Percentiles rank a stretch among this genome's conserved stretches.
Conservation (phyloP, 768 basidiomycete genomes). For the Leccinum imitatum region DNA sequence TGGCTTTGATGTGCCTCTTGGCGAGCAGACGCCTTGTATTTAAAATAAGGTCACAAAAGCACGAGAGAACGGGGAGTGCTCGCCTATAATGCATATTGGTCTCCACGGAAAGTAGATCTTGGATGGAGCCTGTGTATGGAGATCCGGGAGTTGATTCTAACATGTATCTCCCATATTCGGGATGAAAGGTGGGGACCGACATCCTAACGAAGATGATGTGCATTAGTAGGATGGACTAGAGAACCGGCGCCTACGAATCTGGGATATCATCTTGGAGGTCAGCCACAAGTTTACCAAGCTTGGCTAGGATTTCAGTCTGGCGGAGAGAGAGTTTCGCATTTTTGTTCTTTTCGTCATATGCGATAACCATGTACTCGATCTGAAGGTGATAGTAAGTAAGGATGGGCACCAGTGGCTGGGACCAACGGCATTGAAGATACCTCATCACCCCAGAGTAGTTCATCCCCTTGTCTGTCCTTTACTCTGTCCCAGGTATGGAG, state of each 20-base stretch:
- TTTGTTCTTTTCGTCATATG: conserved; percentile 74
- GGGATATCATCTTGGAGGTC: conserved; percentile 54
- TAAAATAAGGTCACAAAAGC: conserved; percentile 8
- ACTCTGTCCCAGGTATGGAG: conserved; percentile 89
- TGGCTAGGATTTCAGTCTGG: conserved; percentile 89
- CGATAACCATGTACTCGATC: conserved; percentile 96
- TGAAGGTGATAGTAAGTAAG: conserved; percentile 32
- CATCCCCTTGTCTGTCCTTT: conserved; percentile 89
- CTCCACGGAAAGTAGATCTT: conserved; percentile 88
- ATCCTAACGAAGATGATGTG: conserved; percentile 41
- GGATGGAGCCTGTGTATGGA: conserved; percentile 87
- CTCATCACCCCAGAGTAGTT: conserved; percentile 98
- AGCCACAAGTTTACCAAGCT: conserved; percentile 66
- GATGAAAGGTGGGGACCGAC: conserved; percentile 88
- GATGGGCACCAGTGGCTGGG: conserved; percentile 2
- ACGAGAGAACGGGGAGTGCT: neutral
- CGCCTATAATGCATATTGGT: conserved; percentile 93
- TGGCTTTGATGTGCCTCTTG: conserved; percentile 73
- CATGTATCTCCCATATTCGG: conserved; percentile 99
- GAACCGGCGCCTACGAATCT: conserved; percentile 49
- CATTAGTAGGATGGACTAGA: neutral
- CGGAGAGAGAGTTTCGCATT: conserved; percentile 90
- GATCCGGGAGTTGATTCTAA: conserved; percentile 96
- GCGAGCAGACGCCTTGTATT: conserved; percentile 73
- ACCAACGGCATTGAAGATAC: conserved; percentile 40